These are phyloP conservation scores for Talaromyces proteolyticus DNA, from an alignment of 495 filamentous ascomycete species.

Conservation along the genomic window DNA sequence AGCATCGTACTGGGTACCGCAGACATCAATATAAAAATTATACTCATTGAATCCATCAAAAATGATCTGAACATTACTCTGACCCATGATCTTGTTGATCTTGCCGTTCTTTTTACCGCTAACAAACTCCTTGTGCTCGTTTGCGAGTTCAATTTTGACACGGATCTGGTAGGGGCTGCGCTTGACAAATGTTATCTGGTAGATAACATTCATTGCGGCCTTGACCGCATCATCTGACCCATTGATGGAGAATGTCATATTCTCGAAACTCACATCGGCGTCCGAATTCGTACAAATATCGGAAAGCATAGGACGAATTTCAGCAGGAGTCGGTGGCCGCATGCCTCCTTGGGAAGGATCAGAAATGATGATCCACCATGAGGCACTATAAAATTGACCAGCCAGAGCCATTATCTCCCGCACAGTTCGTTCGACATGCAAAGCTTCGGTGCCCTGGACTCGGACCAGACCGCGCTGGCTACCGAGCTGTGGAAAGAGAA, in stretches of 20 bases:
- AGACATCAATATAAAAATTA: conserved; percentile 98
- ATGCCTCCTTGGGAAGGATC: conserved; percentile 52
- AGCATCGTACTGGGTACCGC: conserved; percentile 82
- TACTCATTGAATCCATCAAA: conserved; percentile 99
- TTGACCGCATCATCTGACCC: conserved; percentile 96
- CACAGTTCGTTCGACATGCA: conserved; percentile 90
- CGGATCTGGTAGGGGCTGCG: conserved; percentile 86
- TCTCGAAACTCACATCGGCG: conserved; percentile 90
- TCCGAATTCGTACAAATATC: conserved; percentile 96
- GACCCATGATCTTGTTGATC: conserved; percentile 99
- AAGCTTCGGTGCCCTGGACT: conserved; percentile 84
- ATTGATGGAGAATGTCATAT: conserved; percentile 86
- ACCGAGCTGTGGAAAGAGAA: conserved; percentile 81
- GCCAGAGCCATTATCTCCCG: conserved; percentile 94
- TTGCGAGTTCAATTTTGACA: conserved; percentile 96
- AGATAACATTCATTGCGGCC: conserved; percentile 83
- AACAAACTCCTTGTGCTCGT: conserved; percentile 99
- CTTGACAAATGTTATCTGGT: conserved; percentile 83
- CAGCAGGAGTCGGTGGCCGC: conserved; percentile 64
- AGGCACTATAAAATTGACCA: conserved; percentile 95
- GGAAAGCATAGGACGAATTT: conserved; percentile 83
- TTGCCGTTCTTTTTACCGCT: conserved; percentile 99
- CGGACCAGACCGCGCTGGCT: conserved; percentile 73
- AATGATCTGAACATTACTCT: conserved; percentile 97
- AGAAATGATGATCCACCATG: conserved; percentile 87